Conservation (phyloP, 2,329 filamentous ascomycete genomes). For the Diplodia mutila region DNA sequence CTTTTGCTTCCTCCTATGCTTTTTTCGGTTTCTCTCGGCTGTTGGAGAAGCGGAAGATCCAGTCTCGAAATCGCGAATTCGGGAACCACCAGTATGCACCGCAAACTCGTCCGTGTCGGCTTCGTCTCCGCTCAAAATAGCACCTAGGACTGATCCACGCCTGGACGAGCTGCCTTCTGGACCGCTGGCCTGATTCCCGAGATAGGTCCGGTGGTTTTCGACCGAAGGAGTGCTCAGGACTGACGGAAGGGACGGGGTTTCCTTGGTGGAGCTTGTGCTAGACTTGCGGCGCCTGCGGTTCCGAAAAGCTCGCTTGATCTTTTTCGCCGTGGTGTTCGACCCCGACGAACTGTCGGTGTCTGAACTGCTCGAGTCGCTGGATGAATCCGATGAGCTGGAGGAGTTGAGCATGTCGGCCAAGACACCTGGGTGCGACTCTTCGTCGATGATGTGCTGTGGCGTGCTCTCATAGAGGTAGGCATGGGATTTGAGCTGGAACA, state of each 20-base stretch:
- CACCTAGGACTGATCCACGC: constrained; percentile 42
- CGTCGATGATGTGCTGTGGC: constrained; percentile 89
- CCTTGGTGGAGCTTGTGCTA: constrained; percentile 70
- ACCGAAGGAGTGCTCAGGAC: constrained; percentile 50
- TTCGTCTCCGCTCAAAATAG: constrained; percentile 58
- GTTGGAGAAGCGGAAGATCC: constrained; percentile 40
- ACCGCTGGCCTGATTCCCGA: constrained; percentile 37
- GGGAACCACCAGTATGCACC: constrained; percentile 38
- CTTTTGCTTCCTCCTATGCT: constrained; percentile 54
- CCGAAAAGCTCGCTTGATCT: constrained; percentile 75
- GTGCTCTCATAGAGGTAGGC: constrained; percentile 91
- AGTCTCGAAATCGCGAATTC: constrained; percentile 55
- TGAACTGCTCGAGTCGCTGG: constrained; percentile 44
- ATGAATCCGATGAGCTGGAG: constrained; percentile 61
- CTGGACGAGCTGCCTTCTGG: constrained; percentile 35
- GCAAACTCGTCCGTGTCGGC: constrained; percentile 53
- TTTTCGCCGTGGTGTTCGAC: constrained; percentile 74
- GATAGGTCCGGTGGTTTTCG: constrained; percentile 43
- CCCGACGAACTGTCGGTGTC: constrained; percentile 71
- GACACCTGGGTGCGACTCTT: constrained; percentile 84
- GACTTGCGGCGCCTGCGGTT: constrained; percentile 75
- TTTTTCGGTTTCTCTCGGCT: constrained; percentile 45
- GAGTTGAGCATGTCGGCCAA: constrained; percentile 80
- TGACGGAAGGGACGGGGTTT: constrained; percentile 55
- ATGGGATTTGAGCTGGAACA: constrained; percentile 92